Base-by-base conservation (phyloP, 352 stramenopile genomes). In the Pythium vanterpoolii region DNA sequence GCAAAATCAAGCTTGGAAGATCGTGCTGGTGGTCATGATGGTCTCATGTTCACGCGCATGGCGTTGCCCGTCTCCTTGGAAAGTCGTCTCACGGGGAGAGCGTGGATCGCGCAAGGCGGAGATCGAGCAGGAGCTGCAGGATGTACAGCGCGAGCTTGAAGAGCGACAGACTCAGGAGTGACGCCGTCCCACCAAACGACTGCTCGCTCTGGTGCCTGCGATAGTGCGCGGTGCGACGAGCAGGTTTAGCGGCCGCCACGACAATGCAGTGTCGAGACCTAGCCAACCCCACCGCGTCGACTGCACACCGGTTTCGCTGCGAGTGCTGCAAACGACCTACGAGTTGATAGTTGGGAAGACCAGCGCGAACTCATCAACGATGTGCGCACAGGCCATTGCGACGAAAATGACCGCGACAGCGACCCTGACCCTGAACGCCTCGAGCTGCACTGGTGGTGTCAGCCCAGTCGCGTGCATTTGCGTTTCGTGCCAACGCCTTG, bases 71-170 rank as follows among this genome's bases (percentile, higher is more conserved):
- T 24, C 21, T 45, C 18, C 39, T 14, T 27, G 4, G 7, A 21
- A 14, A 89, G 79, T 52, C 38, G 67, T 71, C 14, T 89, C 77
- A 8, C 58, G 87, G 27, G 69, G 72, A 0, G 75, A 83, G 11
- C 56, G 87, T 23, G 79, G 87, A 55, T 55, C 62, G 21, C 77
- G 75, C 45, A 89, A 87, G 53, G 62, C 42, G n/a, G 64, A 83
- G 48, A 89, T 89, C 48, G 75, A 85, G 47, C 56, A 50, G n/a
- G 75, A 85, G 46, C 53, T 85, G 5, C 56, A 64, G 50, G 70
- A 68, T 30, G 72, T 84, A 21, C 72, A 81, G 45, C 60, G 62
- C 3, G 75, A 84, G 39, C 57, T 84, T 1, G 63, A 73, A 44
- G 54, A 69, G 36, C 63, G 75, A 18, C 52, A 76, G 48, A 52